phyloP scores from a whole-genome alignment of 305 asterid species.

The Fraxinus dipetala region DNA sequence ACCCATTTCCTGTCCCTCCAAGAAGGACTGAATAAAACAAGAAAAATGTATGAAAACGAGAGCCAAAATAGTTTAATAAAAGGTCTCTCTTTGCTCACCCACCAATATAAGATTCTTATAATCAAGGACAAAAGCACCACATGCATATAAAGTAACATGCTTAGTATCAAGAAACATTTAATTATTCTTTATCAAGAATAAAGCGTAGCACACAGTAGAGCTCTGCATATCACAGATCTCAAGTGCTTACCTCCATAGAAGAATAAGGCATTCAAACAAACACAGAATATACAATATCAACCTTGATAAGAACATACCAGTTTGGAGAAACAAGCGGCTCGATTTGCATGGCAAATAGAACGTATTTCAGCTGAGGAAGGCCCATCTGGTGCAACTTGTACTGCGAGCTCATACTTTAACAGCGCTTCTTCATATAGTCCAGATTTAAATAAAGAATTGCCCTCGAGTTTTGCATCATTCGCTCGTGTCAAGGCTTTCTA shows the following conservation, averaged over 20 bases:
- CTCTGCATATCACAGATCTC: conserved; percentile 8
- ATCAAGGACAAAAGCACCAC: background rate
- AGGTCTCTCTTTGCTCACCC: background rate
- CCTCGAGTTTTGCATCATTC: conserved; percentile 69
- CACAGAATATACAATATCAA: background rate
- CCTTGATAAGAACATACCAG: conserved; percentile 46
- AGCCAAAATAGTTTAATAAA: background rate
- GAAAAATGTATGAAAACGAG: background rate
- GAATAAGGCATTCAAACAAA: background rate
- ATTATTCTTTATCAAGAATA: background rate
- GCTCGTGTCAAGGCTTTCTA: conserved; percentile 64
- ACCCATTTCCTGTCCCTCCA: background rate
- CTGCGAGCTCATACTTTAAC: conserved; percentile 67
- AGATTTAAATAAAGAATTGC: conserved; percentile 66
- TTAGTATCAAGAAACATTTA: background rate
- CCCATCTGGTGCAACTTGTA: conserved; percentile 57
- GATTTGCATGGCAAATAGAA: conserved; percentile 76
- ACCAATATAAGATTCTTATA: background rate
- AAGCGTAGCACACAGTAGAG: background rate
- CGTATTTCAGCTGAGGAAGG: conserved; percentile 61
- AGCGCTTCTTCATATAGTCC: conserved; percentile 71
- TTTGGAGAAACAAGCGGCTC: conserved; percentile 83
- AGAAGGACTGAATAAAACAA: background rate
- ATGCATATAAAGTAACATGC: background rate
- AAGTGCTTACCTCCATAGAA: background rate